These are phyloP conservation scores for Rubus parviflorus DNA, from an alignment of 306 rosid genomes.

Conservation along the genomic window DNA sequence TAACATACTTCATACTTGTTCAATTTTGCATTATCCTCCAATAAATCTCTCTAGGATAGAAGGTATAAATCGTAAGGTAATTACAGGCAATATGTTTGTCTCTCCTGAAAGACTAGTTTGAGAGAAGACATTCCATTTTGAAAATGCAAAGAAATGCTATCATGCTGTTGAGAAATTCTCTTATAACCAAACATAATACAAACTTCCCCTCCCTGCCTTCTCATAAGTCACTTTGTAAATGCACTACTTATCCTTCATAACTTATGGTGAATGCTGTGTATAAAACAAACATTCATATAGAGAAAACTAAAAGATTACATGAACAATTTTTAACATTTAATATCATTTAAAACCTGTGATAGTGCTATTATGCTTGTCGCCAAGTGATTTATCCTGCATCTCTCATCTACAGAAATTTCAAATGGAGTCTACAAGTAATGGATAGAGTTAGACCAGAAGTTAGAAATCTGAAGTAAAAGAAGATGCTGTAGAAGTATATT, in stretches of 20 bases:
- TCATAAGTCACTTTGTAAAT: constrained; percentile 4
- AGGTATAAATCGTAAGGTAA: background rate
- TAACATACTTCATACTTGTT: background rate
- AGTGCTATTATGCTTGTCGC: constrained; percentile 84
- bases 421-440: constrained; percentile 56
- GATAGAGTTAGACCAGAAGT: constrained; percentile 25
- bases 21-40: background rate
- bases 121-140: background rate
- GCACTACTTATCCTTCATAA: background rate
- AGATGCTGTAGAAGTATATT: constrained; percentile 21
- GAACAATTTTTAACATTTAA: constrained; percentile 21
- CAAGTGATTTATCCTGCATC: constrained; percentile 92
- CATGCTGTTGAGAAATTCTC: background rate
- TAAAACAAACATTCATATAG: background rate
- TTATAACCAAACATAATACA: background rate
- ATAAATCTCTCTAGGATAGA: background rate
- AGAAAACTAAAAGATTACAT: background rate
- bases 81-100: background rate
- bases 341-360: constrained; percentile 62
- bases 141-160: background rate
- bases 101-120: background rate
- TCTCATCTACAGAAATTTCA: constrained; percentile 59
- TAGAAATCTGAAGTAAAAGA: background rate
- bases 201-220: background rate
- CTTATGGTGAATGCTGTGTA: background rate